Percentiles rank a stretch among this genome's conserved stretches.
Conservation (phyloP, 257 asterid genomes). For the Penstemon newberryi region DNA sequence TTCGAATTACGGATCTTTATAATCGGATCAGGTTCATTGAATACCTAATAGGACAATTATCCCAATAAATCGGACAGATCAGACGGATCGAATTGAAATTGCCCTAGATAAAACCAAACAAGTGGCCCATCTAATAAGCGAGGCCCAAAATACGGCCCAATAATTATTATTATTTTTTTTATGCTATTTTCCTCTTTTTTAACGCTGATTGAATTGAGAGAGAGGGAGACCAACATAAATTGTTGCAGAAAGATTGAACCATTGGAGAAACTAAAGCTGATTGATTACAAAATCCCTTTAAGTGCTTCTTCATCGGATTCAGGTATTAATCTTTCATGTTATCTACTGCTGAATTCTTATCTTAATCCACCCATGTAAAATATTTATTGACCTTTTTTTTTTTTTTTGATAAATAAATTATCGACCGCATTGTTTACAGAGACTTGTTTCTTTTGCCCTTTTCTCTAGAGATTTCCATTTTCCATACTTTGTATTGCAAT, state of each 20-base stretch:
- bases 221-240: too few relatives aligned
- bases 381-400: neutral
- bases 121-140: too few relatives aligned
- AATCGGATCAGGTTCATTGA: too few relatives aligned
- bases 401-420: neutral
- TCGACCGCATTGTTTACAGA: neutral
- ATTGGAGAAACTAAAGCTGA: constrained; percentile 5
- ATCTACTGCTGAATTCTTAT: constrained; percentile 5
- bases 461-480: neutral
- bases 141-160: too few relatives aligned
- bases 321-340: constrained; percentile 12
- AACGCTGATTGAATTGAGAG: neutral
- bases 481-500: neutral
- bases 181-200: too few relatives aligned
- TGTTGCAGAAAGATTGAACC: constrained; percentile 8
- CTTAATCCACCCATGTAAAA: neutral
- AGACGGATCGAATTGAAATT: too few relatives aligned
- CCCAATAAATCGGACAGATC: too few relatives aligned
- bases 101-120: too few relatives aligned
- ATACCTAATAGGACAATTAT: too few relatives aligned
- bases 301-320: constrained; percentile 9
- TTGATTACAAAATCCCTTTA: neutral
- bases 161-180: too few relatives aligned
- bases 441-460: neutral
- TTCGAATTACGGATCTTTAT: too few relatives aligned